A percentile compares a stretch with the other conserved stretches of the same genome.
phyloP scores from a whole-genome alignment of 2,329 filamentous ascomycete species.

The Gyromitra esculenta region DNA sequence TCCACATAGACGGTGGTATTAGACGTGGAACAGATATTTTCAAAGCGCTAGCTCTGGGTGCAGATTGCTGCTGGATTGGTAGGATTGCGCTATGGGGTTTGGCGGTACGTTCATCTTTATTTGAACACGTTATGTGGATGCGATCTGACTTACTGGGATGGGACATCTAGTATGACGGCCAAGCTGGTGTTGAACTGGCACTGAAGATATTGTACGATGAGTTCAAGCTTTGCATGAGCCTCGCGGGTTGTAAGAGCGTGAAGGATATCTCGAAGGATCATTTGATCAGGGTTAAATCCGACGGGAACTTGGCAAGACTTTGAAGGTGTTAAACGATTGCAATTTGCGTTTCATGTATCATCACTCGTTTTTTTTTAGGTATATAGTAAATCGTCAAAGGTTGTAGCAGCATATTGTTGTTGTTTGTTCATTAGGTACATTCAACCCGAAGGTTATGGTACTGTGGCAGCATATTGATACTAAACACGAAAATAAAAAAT shows the following conservation, averaged over 20 bases:
- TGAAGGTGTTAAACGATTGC: constrained; percentile 5
- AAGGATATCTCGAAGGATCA: constrained; percentile 44
- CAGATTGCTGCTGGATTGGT: constrained; percentile 65
- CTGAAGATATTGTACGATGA: constrained; percentile 61
- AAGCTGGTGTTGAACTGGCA: constrained; percentile 61
- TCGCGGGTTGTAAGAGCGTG: constrained; percentile 56
- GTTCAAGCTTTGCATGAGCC: constrained; percentile 58
- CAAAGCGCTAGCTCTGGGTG: constrained; percentile 67
- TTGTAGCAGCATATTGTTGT: too few relatives aligned
- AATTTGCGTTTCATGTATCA: background rate
- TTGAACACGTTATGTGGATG: background rate
- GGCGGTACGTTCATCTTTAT: constrained; percentile 55
- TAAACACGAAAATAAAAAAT: background rate
- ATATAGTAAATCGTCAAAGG: background rate
- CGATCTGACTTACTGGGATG: background rate
- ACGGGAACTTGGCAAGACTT: constrained; percentile 30
- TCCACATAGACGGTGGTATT: constrained; percentile 71
- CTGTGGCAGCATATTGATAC: background rate
- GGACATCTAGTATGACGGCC: constrained; percentile 55
- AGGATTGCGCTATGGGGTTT: constrained; percentile 65
- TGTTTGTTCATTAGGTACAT: too few relatives aligned
- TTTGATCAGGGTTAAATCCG: constrained; percentile 30
- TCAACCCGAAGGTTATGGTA: too few relatives aligned
- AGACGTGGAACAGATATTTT: constrained; percentile 68
- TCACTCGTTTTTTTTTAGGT: background rate